Base-by-base conservation (phyloP, 164 flowering plant genomes). In the Litsea cubeba region DNA sequence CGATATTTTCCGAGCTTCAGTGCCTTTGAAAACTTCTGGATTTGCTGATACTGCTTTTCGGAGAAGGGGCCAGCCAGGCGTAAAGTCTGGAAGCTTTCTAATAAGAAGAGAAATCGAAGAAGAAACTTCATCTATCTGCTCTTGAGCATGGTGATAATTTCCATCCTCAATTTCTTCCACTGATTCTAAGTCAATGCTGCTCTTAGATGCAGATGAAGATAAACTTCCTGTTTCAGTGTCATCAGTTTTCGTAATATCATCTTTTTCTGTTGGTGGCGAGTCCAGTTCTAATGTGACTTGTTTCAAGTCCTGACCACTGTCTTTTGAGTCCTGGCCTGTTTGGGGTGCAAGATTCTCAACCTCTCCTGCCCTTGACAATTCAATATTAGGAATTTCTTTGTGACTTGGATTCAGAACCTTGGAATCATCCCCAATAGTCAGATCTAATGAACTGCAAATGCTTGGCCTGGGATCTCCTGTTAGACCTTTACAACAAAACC, bases 41-140 rank as follows among this genome's bases (percentile, higher is more conserved):
- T 64, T 73, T 24, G 51, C 49, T 3, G 79, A 68, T 76, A 74
- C 63, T n/a, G 81, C 76, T 76, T 77, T 82, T 67, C 77, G 82
- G 5, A 87, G 89, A 66, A 91, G 87, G 35, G 97, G 97, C 97
- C 97, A 91, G 68, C 94, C 97, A 2, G 84, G 87, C 40, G 24
- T 81, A 62, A 82, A 70, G 76, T 80, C 76, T 40, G 78, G 69
- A 62, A 73, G 50, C 65, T 81, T 79, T 81, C 84, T 68, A 20
- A 51, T 24, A 54, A 73, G 79, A 54, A 73, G 79, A 35, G 83
- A 71, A 26, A 81, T 70, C 12, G 80, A 74, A 66, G 80, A 57
- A 46, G 86, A 35, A 60, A 63, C 76, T 68, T 77, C 76, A 22
- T 57, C 77, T 24, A 22, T 71, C 26, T 70, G 70, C 67, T 71